Base-by-base conservation (phyloP, 2,329 filamentous ascomycete species). In the Scolecobasidium constrictum region DNA sequence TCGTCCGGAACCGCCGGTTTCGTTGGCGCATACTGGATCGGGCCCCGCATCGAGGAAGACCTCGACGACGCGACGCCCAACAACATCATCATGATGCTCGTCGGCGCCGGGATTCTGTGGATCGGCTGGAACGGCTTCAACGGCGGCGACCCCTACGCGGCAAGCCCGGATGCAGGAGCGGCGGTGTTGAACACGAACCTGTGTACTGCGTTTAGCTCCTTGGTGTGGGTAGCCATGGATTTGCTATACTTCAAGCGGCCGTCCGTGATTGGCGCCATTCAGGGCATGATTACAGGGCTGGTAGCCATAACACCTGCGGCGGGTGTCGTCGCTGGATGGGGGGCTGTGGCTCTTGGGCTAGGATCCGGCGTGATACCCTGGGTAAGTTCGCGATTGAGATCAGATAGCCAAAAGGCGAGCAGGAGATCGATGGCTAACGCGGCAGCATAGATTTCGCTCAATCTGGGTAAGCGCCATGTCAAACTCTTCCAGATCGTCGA, bases 121-220 rank as follows among this genome's bases (percentile, higher is more conserved):
- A 59, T 69, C 19, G 68, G 68, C 46, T 72, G 68, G 68, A 71
- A 71, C 51, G 68, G 68, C 34, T 72, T 71, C 59, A 72, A 71
- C 47, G 68, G 68, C 36, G 67, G 69, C 49, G 69, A 70, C 51
- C 69, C 69, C 12, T 72, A 71, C 48, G 56, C 66, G 7, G 68
- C 69, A 7, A 66, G 58, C 35, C 63, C 67, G 5, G 68, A 71
- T 51, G 68, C 67, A 4, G 68, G 67, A 43, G 67, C 65, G 5
- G 69, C 69, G 4, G 68, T 72, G 9, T 58, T 72, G 23, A 71
- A 72, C 52, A 72, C 69, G 21, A 71, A 72, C 47, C 55, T 72
- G 38, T 64, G 59, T 49, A 68, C 69, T 5, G 67, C 69, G 18
- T 64, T 67, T 53, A 67, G 63, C 33, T 56, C 69, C 38, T 58